phyloP scores from a whole-genome alignment of 2,329 filamentous ascomycete genomes.

The Domatiomyces catenatus region DNA sequence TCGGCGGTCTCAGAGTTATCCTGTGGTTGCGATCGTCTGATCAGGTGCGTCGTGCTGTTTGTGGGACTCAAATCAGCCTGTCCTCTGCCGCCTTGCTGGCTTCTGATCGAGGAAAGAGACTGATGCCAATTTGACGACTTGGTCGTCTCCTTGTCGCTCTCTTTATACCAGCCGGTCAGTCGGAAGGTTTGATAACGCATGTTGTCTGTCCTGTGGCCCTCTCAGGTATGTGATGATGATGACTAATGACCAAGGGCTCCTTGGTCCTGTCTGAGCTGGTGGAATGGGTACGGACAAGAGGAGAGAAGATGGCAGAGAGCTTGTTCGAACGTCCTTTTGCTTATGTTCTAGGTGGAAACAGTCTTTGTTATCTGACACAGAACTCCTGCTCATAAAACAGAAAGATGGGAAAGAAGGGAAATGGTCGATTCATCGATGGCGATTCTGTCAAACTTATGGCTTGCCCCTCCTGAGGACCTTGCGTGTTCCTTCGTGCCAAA shows the following conservation, averaged over 20 bases:
- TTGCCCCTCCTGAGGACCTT: background rate
- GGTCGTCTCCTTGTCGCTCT: constrained; percentile 9
- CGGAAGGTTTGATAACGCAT: constrained; percentile 18
- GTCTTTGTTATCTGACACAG: too few relatives aligned
- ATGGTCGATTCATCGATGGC: too few relatives aligned
- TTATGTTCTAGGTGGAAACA: too few relatives aligned
- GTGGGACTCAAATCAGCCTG: background rate
- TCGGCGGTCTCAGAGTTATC: background rate
- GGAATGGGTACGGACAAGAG: too few relatives aligned
- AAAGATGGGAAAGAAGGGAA: too few relatives aligned
- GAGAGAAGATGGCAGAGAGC: too few relatives aligned
- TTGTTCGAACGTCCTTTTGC: too few relatives aligned
- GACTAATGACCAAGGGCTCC: too few relatives aligned
- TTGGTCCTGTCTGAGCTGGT: too few relatives aligned
- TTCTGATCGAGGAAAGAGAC: background rate
- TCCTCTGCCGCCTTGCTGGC: background rate
- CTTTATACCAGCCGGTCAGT: constrained; percentile 18
- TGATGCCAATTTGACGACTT: constrained; percentile 2
- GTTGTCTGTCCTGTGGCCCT: background rate
- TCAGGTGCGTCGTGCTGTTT: constrained; percentile 9
- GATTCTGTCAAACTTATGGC: too few relatives aligned
- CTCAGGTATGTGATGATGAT: too few relatives aligned
- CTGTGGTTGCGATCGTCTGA: background rate
- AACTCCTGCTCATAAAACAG: too few relatives aligned
- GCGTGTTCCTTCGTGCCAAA: background rate